Conservation (phyloP, 305 asterid genomes). For the Andrographis paniculata region DNA sequence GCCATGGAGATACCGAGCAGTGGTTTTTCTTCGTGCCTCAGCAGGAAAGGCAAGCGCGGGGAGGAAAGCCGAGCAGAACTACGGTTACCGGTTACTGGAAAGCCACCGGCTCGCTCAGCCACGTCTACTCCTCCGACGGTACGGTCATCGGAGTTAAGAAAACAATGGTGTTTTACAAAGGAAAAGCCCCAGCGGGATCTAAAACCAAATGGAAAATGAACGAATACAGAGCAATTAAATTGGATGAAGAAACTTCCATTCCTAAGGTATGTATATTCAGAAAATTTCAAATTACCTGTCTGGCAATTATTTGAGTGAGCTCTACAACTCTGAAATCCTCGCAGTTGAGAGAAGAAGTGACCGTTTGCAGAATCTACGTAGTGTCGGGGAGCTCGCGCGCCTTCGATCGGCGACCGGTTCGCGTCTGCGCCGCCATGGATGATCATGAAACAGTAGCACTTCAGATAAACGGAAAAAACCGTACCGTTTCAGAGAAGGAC, state of each 20-base stretch:
- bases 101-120: slow-evolving; percentile 58
- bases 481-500: too few species aligned
- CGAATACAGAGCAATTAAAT: slow-evolving; percentile 47
- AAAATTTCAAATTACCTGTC: too few species aligned
- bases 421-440: neutral
- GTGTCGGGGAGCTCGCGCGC: slow-evolving; percentile 43
- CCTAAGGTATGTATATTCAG: slow-evolving; percentile 21
- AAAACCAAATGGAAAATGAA: slow-evolving; percentile 67
- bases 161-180: slow-evolving; percentile 56
- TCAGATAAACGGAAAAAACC: neutral
- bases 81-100: slow-evolving; percentile 57
- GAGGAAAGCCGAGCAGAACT: slow-evolving; percentile 54
- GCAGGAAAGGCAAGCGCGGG: slow-evolving; percentile 33
- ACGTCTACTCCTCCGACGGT: slow-evolving; percentile 42
- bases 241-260: slow-evolving; percentile 25
- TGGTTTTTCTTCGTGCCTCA: slow-evolving; percentile 41
- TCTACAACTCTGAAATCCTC: neutral
- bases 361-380: slow-evolving; percentile 46
- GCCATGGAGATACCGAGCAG: slow-evolving; percentile 35
- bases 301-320: too few species aligned
- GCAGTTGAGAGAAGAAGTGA: slow-evolving; percentile 54
- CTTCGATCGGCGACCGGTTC: slow-evolving; percentile 47
- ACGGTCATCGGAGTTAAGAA: slow-evolving; percentile 53
- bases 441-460: neutral
- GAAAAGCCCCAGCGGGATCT: slow-evolving; percentile 47